Base-by-base conservation (phyloP, 2,329 filamentous ascomycete genomes). In the Mollisiaceae sp. region DNA sequence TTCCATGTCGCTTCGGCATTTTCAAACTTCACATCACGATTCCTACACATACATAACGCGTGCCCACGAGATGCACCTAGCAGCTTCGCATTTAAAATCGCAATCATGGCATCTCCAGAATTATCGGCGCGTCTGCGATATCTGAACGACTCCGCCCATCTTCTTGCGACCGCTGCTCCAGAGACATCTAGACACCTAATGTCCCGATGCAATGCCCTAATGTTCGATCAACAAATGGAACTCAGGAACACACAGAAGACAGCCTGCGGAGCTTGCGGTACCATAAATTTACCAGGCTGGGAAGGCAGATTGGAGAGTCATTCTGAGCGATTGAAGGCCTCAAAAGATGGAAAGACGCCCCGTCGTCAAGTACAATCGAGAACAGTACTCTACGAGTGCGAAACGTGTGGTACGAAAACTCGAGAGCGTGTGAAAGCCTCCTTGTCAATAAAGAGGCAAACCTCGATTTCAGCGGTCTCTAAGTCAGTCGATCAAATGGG, bases 101-200 rank as follows among this genome's bases (percentile, higher is more conserved):
- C 1, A 14, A 67, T 11, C 4, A 76, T 75, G 73, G 69, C 63
- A 56, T 64, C 71, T 64, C 24, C 39, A 38, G 73, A 72, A 63
- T 36, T 75, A 63, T 71, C 74, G 38, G 66, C 72, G 65, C 75
- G 73, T 71, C 69, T 78, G 20, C 70, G 67, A 50, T 78, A 69
- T 67, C 80, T 90, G 2, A 85, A 83, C 12, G 82, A 89, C 73
- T 85, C 87, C 0, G 85, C 86, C 1, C 84, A 90, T 77, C 75
- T 89, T 11, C 78, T 90, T 18, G 78, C 81, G 2, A 74, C 76
- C 12, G 76, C 81, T 1, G 82, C 86, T 0, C 86, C 87, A 0
- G 81, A 84, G 67, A 84, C 81, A 1, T 88, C 88, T 15, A 85
- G 86, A 14, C 82, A 86, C 73, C 78, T 90, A 45, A 86, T 89